Evolutionary conservation across 2,329 filamentous ascomycete species (phyloP).

Genomic region (Akanthomyces dipterigenus): DNA sequence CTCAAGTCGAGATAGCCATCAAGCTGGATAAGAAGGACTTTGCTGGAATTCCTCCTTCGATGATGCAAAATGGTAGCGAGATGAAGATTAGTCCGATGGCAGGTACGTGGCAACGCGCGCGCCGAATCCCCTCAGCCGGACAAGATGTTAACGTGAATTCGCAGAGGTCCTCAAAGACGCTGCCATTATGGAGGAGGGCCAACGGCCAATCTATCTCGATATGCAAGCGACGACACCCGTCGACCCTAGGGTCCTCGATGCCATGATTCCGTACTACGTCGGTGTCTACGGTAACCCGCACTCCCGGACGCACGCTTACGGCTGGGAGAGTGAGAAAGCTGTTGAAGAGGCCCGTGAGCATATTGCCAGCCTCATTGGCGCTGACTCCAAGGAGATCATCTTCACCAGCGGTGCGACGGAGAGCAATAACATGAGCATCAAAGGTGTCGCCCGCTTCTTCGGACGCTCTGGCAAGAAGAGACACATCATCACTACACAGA

Average conservation of each 20-base stretch:
- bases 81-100: conserved; percentile 77
- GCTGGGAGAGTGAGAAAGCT: conserved; percentile 95
- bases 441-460: conserved; percentile 94
- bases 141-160: conserved; percentile 11
- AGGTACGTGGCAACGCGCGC: conserved; percentile 21
- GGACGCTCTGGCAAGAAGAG: conserved; percentile 92
- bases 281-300: conserved; percentile 96
- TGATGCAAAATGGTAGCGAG: conserved; percentile 26
- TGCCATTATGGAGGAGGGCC: conserved; percentile 85
- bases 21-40: conserved; percentile 82
- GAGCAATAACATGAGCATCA: conserved; percentile 99
- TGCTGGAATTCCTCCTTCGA: conserved; percentile 42
- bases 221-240: conserved; percentile 97
- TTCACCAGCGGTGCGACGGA: conserved; percentile 98
- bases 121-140: not conserved
- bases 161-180: conserved; percentile 81
- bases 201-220: conserved; percentile 92
- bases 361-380: conserved; percentile 81
- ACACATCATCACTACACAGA: conserved; percentile 95
- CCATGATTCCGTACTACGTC: conserved; percentile 92
- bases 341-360: conserved; percentile 81
- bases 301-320: conserved; percentile 94
- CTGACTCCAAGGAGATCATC: conserved; percentile 95
- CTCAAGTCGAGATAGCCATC: conserved; percentile 82
- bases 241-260: conserved; percentile 89